Conservation (phyloP, 768 basidiomycete species). For the Termitomyces sp. region DNA sequence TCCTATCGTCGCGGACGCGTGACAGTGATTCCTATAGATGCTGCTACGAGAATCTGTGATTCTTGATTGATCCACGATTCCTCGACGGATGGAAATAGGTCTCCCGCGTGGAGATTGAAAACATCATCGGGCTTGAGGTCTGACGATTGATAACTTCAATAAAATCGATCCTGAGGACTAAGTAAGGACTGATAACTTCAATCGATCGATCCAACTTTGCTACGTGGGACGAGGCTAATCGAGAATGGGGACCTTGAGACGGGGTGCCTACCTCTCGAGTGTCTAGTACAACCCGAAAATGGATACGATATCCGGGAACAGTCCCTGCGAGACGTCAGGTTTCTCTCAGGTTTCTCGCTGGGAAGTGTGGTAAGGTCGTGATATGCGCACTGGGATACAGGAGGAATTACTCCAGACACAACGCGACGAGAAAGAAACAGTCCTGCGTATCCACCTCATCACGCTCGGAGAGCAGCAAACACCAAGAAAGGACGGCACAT, state of each 20-base stretch:
- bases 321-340: conserved; percentile 67
- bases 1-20: too few relatives aligned
- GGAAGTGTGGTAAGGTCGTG: conserved; percentile 67
- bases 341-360: conserved; percentile 46
- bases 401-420: too few relatives aligned
- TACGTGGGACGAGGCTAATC: conserved; percentile 19
- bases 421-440: neutral
- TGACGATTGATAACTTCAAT: too few relatives aligned
- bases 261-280: conserved; percentile 89
- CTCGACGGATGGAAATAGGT: too few relatives aligned
- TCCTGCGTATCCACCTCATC: conserved; percentile 45
- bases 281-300: conserved; percentile 95
- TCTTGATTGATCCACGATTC: too few relatives aligned
- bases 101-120: too few relatives aligned
- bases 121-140: too few relatives aligned
- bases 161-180: too few relatives aligned
- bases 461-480: conserved; percentile 62
- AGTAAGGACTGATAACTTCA: too few relatives aligned
- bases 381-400: conserved; percentile 65
- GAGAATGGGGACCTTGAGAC: conserved; percentile 66
- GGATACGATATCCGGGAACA: conserved; percentile 79
- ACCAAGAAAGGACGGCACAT: conserved; percentile 81
- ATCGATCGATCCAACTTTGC: conserved; percentile 55
- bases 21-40: too few relatives aligned
- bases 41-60: too few relatives aligned